phyloP scores from a whole-genome alignment of 139 green algal genomes.

The Chlorella vulgaris region DNA sequence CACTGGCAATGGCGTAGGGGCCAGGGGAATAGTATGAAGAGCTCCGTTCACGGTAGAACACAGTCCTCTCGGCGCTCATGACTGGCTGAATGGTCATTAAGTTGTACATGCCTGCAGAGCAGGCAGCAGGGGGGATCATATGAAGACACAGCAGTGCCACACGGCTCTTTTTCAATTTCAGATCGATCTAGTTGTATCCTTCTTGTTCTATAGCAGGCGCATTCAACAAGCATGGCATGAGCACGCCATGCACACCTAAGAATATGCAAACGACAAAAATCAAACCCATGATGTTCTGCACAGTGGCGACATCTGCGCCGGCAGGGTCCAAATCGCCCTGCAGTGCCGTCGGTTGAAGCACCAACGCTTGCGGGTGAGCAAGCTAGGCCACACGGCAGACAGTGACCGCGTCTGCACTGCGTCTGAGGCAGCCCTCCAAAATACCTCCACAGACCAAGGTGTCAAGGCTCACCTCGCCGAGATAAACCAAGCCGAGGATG shows the following conservation, averaged over 20 bases:
- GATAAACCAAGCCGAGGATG: slow-evolving; percentile 13
- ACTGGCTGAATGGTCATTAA: slow-evolving; percentile 60
- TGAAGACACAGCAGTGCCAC: not conserved
- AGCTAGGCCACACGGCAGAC: slow-evolving; percentile 31
- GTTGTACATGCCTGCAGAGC: slow-evolving; percentile 57
- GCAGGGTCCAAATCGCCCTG: slow-evolving; percentile 38
- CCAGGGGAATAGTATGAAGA: slow-evolving; percentile 42
- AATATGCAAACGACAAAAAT: slow-evolving; percentile 47
- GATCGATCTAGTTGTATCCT: too few relatives aligned
- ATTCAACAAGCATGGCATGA: too few relatives aligned
- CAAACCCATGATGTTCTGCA: slow-evolving; percentile 28
- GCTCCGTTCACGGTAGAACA: slow-evolving; percentile 64
- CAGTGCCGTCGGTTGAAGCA: not conserved
- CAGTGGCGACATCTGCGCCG: not conserved
- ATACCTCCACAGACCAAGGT: too few relatives aligned
- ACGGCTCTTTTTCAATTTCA: too few relatives aligned
- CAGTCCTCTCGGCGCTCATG: slow-evolving; percentile 50
- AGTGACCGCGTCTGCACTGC: not conserved
- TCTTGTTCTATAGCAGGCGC: too few relatives aligned
- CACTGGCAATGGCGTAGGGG: slow-evolving; percentile 32
- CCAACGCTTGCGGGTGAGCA: too few relatives aligned
- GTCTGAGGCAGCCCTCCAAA: not conserved
- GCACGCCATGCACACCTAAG: slow-evolving; percentile 41
- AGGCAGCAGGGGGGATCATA: not conserved
- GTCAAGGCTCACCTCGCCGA: not conserved